Conservation (phyloP, 1,139 yeast species). For the Yueomyces sp. region DNA sequence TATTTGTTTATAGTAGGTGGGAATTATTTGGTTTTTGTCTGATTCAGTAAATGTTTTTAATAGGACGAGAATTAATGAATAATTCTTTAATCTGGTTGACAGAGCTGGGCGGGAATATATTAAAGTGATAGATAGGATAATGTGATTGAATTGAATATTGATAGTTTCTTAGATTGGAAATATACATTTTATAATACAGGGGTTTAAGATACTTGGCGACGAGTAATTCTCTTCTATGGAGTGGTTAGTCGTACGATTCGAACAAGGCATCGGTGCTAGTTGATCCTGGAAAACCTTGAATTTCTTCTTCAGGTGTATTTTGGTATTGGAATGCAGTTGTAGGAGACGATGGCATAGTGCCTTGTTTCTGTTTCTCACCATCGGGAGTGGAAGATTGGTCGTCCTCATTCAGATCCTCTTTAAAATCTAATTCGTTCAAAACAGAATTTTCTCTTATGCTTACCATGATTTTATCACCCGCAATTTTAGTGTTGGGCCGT, state of each 20-base stretch:
- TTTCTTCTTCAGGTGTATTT: slow-evolving; percentile 6
- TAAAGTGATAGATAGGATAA: too few relatives aligned
- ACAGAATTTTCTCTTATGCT: background rate
- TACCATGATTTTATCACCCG: slow-evolving; percentile 5
- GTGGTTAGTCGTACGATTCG: slow-evolving; percentile 2
- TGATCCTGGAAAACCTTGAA: slow-evolving; percentile 15
- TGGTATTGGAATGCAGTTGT: slow-evolving; percentile 19
- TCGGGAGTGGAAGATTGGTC: slow-evolving; percentile 4
- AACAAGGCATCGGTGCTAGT: slow-evolving; percentile 22
- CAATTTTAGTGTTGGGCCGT: slow-evolving; percentile 2
- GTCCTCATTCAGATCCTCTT: slow-evolving; percentile 5
- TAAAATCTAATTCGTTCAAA: background rate
- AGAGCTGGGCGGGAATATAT: too few relatives aligned
- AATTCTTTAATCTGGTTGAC: too few relatives aligned
- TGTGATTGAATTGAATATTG: too few relatives aligned
- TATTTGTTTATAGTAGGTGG: too few relatives aligned
- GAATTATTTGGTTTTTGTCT: too few relatives aligned
- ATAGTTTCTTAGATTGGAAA: too few relatives aligned
- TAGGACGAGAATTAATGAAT: too few relatives aligned
- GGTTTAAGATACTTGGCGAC: background rate
- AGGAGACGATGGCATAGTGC: slow-evolving; percentile 23
- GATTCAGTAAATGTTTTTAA: too few relatives aligned
- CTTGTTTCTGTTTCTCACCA: slow-evolving; percentile 11
- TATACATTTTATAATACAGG: too few relatives aligned
- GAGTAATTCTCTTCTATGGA: background rate